Conservation (phyloP, 306 rosid species). For the Citrullus mucosospermus region DNA sequence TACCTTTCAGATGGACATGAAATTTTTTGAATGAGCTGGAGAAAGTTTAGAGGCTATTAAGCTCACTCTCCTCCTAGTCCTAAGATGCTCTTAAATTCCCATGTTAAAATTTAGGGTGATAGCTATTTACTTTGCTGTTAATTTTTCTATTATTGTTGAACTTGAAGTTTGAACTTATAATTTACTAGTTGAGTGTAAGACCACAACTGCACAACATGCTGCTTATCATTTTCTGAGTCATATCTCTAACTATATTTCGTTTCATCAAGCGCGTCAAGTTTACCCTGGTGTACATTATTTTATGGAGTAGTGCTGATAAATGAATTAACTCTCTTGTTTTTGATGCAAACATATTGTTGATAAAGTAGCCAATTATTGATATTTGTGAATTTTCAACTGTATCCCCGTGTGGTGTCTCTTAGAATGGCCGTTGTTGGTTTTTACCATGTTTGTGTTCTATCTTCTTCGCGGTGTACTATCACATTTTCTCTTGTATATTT, state of each 20-base stretch:
- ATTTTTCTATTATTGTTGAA: not conserved
- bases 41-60: not conserved
- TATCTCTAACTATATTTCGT: not conserved
- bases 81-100: not conserved
- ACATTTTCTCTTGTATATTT: constrained; percentile 8
- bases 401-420: not conserved
- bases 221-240: not conserved
- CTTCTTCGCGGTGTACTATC: not conserved
- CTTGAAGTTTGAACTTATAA: not conserved
- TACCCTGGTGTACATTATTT: not conserved
- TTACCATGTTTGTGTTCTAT: not conserved
- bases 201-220: not conserved
- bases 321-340: not conserved
- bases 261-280: not conserved
- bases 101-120: not conserved
- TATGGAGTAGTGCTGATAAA: not conserved
- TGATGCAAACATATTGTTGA: not conserved
- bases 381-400: not conserved
- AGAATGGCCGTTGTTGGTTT: not conserved
- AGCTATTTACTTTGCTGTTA: not conserved
- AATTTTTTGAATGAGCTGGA: not conserved
- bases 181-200: not conserved
- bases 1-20: not conserved
- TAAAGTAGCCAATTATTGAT: not conserved
- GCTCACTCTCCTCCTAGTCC: not conserved